Evolutionary conservation across 768 basidiomycete species (phyloP).

Genomic region (Leccinum variicolor): DNA sequence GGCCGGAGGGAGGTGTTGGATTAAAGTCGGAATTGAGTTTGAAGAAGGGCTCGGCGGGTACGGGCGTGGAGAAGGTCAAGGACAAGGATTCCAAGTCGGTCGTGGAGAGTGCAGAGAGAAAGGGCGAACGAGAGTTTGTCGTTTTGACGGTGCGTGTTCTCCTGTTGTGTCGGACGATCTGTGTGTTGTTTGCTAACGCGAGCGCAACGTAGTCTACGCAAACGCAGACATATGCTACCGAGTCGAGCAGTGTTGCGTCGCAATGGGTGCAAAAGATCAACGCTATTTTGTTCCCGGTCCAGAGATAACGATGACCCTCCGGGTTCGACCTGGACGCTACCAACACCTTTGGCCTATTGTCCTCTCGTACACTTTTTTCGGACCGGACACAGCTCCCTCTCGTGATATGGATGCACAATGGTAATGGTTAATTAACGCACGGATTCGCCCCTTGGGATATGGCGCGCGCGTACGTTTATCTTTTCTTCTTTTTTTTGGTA

Average conservation of each 20-base stretch:
- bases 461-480: neutral
- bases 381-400: neutral
- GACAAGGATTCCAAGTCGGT: conserved; percentile 43
- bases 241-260: conserved; percentile 31
- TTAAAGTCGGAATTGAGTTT: conserved; percentile 55
- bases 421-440: neutral
- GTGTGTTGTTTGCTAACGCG: neutral
- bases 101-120: conserved; percentile 47
- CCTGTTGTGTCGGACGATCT: neutral
- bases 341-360: neutral
- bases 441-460: neutral
- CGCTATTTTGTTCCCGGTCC: neutral
- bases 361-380: neutral
- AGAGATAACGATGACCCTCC: neutral
- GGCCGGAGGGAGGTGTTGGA: conserved; percentile 33
- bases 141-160: conserved; percentile 51
- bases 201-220: conserved; percentile 40
- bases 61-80: conserved; percentile 15
- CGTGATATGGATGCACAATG: neutral
- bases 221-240: conserved; percentile 41
- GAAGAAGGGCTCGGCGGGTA: conserved; percentile 13
- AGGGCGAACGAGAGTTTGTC: conserved; percentile 57
- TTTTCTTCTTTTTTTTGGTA: neutral
- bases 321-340: neutral
- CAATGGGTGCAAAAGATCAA: conserved; percentile 43